These are phyloP conservation scores for Umbelopsis sp. DNA, from an alignment of 192 early-diverging fungal species.

Conservation along the genomic window DNA sequence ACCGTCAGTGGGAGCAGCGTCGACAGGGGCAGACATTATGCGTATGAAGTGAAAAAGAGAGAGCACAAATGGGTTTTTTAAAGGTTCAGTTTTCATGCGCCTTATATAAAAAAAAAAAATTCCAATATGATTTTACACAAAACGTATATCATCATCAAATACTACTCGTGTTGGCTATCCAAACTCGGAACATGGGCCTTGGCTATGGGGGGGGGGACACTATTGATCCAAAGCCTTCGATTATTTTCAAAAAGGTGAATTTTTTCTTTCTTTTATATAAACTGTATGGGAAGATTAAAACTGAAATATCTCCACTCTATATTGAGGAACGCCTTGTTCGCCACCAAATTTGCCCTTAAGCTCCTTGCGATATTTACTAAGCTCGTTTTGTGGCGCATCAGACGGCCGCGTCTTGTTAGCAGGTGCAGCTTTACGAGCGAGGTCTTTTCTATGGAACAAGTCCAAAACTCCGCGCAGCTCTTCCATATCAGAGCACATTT, in stretches of 20 bases:
- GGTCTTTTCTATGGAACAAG: conserved; percentile 43
- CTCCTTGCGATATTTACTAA: conserved; percentile 31
- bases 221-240: no score
- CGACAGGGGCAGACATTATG: conserved; percentile 5
- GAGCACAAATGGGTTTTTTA: not conserved
- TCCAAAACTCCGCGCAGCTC: conserved; percentile 40
- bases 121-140: not conserved
- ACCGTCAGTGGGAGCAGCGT: not conserved
- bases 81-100: not conserved
- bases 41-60: not conserved
- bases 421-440: conserved; percentile 17
- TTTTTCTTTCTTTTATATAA: not conserved
- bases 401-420: conserved; percentile 28
- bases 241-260: no score
- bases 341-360: conserved; percentile 48
- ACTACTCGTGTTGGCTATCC: conserved; percentile 6
- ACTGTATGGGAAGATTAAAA: conserved; percentile 32
- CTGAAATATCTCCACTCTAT: conserved; percentile 52
- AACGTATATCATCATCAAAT: not conserved
- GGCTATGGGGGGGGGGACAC: not conserved
- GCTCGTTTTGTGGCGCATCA: conserved; percentile 23
- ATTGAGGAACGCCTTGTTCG: conserved; percentile 47
- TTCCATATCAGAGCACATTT: conserved; percentile 39
- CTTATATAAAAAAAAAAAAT: conserved; percentile 14
- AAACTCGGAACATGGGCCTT: conserved; percentile 2